A percentile compares a stretch with the other conserved stretches of the same genome.
Conservation (phyloP, 2,329 filamentous ascomycete genomes). For the Exophiala lecanii-corni region DNA sequence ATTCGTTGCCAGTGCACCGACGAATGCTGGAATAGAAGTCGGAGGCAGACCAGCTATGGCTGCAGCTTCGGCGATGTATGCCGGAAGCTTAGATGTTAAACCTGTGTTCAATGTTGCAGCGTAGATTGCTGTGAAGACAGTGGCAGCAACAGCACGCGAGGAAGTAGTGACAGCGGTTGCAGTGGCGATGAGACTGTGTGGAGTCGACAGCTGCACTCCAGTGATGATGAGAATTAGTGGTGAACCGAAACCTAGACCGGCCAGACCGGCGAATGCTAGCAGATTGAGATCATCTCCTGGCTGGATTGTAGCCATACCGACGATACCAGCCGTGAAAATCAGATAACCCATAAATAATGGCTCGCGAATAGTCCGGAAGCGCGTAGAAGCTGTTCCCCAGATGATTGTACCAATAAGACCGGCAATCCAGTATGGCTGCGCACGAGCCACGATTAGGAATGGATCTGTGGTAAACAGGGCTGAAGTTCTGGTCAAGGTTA, state of each 20-base stretch:
- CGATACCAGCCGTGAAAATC: conserved; percentile 8
- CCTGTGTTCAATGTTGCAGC: conserved; percentile 8
- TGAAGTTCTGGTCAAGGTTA: conserved; percentile 2
- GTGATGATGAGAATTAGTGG: conserved; percentile 12
- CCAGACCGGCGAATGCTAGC: conserved; percentile 4
- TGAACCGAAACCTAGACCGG: conserved; percentile 7
- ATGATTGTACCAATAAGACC: conserved; percentile 5
- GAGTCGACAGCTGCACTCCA: conserved; percentile 10
- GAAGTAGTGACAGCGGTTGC: conserved; percentile 14
- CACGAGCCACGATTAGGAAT: conserved; percentile 8
- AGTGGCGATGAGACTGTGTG: conserved; percentile 9
- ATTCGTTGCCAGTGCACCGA: conserved; percentile 10
- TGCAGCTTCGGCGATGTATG: conserved; percentile 7
- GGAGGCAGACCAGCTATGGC: conserved; percentile 9
- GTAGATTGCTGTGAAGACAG: conserved; percentile 16
- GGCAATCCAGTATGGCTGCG: conserved; percentile 9
- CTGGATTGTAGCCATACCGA: conserved; percentile 10
- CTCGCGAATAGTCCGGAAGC: conserved; percentile 13
- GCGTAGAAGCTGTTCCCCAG: conserved; percentile 10
- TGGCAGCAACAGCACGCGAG: conserved; percentile 9
- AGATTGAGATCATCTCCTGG: neutral
- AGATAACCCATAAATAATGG: conserved; percentile 11
- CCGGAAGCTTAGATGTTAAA: conserved; percentile 7
- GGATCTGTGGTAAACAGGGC: conserved; percentile 15
- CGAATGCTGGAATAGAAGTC: conserved; percentile 7